Conservation (phyloP, 768 basidiomycete species). For the Suillus variegatus region DNA sequence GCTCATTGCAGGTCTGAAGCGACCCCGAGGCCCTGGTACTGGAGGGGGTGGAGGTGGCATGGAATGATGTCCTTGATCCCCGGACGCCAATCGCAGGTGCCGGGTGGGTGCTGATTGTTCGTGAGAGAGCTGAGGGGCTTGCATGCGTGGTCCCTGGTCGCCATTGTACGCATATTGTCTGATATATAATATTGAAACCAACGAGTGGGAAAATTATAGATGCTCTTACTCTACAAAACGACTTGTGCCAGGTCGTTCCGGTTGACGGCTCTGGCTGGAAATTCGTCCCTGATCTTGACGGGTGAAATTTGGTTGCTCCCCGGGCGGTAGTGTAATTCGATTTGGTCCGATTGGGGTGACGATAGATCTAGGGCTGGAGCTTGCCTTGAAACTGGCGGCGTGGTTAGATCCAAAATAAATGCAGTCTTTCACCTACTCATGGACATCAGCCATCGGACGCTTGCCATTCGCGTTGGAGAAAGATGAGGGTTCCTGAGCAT, state of each 20-base stretch:
- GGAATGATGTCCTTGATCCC: slow-evolving; percentile 27
- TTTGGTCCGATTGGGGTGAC: slow-evolving; percentile 58
- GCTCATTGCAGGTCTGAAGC: slow-evolving; percentile 24
- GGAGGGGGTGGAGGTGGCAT: slow-evolving; percentile 34
- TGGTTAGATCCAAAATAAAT: not conserved
- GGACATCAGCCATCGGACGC: slow-evolving; percentile 51
- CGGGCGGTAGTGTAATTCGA: slow-evolving; percentile 66
- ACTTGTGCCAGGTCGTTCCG: slow-evolving; percentile 50
- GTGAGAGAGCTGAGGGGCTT: slow-evolving; percentile 40
- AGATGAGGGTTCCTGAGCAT: slow-evolving; percentile 36
- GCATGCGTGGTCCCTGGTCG: slow-evolving; percentile 44
- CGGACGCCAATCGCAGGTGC: slow-evolving; percentile 36
- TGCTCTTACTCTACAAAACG: slow-evolving; percentile 49
- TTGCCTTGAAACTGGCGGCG: slow-evolving; percentile 28
- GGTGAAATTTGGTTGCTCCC: slow-evolving; percentile 45
- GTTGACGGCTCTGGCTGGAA: slow-evolving; percentile 14
- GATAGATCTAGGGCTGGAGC: slow-evolving; percentile 64
- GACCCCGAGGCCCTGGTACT: slow-evolving; percentile 18
- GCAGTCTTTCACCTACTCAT: slow-evolving; percentile 37
- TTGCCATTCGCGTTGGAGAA: slow-evolving; percentile 62
- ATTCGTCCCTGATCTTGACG: slow-evolving; percentile 25
- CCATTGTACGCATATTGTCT: slow-evolving; percentile 73
- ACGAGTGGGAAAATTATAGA: slow-evolving; percentile 16
- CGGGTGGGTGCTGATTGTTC: slow-evolving; percentile 43
- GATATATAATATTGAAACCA: slow-evolving; percentile 13